phyloP scores from a whole-genome alignment of 2,329 filamentous ascomycete species.

The Cercospora sp. region DNA sequence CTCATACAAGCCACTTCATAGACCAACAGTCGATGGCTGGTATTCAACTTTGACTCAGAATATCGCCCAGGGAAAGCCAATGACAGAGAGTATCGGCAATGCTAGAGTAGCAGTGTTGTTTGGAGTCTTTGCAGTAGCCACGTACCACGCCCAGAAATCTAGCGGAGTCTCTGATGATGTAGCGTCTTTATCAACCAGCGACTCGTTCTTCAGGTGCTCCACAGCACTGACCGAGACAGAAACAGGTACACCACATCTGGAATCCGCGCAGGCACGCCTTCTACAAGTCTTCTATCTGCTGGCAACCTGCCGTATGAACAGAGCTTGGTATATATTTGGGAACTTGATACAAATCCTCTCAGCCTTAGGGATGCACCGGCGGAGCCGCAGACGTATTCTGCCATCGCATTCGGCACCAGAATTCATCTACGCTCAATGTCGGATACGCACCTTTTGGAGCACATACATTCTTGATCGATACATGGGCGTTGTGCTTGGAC shows the following conservation, averaged over 20 bases:
- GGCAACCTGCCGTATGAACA: background rate
- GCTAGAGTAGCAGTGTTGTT: background rate
- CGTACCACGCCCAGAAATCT: background rate
- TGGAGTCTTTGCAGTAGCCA: background rate
- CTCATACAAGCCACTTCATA: constrained; percentile 60
- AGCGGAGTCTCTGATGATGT: background rate
- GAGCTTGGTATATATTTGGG: background rate
- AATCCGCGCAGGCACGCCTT: background rate
- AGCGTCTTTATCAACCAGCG: background rate
- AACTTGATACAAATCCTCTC: background rate
- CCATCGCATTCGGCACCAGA: background rate
- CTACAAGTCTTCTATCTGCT: background rate
- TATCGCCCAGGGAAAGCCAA: background rate
- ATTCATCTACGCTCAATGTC: constrained; percentile 43
- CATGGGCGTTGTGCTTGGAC: constrained; percentile 62
- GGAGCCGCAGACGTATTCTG: background rate
- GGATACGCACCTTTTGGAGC: constrained; percentile 63
- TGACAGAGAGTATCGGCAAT: background rate
- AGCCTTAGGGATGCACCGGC: background rate
- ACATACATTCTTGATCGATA: constrained; percentile 65
- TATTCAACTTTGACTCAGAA: background rate
- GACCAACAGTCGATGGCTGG: constrained; percentile 50
- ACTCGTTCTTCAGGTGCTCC: background rate
- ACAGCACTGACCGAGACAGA: background rate
- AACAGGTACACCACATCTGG: background rate